These are phyloP conservation scores for Fusarium sp. DNA, from an alignment of 2,329 filamentous ascomycete genomes.

Conservation along the genomic window DNA sequence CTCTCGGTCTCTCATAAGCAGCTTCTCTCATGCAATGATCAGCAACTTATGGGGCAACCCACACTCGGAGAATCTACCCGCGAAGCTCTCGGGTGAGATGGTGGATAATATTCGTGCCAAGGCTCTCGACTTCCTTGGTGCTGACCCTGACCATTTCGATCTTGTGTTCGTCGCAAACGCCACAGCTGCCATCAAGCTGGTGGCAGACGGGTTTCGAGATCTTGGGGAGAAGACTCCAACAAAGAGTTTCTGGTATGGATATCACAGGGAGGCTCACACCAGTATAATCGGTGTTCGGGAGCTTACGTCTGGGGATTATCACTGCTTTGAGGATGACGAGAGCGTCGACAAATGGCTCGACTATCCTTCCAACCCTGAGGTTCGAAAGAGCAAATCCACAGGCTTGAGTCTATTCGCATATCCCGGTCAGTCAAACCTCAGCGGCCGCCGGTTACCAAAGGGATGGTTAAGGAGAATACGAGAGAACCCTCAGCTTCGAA, in stretches of 20 bases:
- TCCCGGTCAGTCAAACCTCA: constrained; percentile 79
- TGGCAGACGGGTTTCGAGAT: constrained; percentile 68
- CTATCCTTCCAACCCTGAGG: constrained; percentile 35
- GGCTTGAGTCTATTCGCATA: constrained; percentile 67
- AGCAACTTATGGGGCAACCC: constrained; percentile 75
- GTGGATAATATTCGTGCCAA: constrained; percentile 68
- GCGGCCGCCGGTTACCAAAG: constrained; percentile 71
- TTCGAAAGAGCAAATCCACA: constrained; percentile 28
- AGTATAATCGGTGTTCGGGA: constrained; percentile 78
- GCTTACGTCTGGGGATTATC: constrained; percentile 63
- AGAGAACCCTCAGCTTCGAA: constrained; percentile 34
- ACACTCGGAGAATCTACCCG: constrained; percentile 72
- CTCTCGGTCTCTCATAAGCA: constrained; percentile 67
- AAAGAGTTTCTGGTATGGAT: constrained; percentile 67
- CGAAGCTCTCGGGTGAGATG: constrained; percentile 66
- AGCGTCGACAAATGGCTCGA: constrained; percentile 60
- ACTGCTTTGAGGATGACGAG: constrained; percentile 72
- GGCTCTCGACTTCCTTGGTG: constrained; percentile 68
- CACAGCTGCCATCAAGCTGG: constrained; percentile 72
- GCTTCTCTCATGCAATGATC: constrained; percentile 67
- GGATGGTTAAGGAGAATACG: constrained; percentile 62
- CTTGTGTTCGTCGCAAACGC: constrained; percentile 73
- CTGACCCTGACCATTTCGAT: constrained; percentile 69
- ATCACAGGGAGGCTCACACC: constrained; percentile 72
- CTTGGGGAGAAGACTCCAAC: constrained; percentile 60